Evolutionary conservation across 2,329 filamentous ascomycete genomes (phyloP), one percentile per base, ranked within the genome.

Genomic region (Beauveria brongniartii): DNA sequence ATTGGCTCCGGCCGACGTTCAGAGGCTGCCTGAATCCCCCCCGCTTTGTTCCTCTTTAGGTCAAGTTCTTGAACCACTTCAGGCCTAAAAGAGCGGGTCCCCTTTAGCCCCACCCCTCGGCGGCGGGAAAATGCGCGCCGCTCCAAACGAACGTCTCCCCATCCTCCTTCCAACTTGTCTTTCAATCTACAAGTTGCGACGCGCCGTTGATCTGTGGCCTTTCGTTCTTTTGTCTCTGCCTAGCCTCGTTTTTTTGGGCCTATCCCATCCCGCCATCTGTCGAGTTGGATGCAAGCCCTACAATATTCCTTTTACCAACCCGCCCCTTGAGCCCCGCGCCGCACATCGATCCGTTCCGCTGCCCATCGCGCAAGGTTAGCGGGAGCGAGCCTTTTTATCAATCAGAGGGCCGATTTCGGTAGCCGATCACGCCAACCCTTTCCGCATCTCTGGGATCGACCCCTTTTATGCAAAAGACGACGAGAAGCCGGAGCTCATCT

Each of bases 11-110:
- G 20, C 4, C 12, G n/a, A 10, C 18, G 40, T 44, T 5, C 37
- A n/a, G 56, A 59, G 56, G 56, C 56, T 52, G n/a, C 40, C 48
- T 53, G 56, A 53, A 53, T 10, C 30, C 5, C 4, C 34, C 56
- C 56, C 56, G 40, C 56, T 59, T 53, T 59, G 22, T 59, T 52
- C 56, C 56, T 48, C 24, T 59, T 37, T 12, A 18, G 56, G 56
- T n/a, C 5, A 34, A 18, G 14, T 9, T 7, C n/a, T 24, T 53
- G 26, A 43, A 18, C 48, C 26, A n/a, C 22, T 51, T 58, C 24
- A 6, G 30, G 22, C 20, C 16, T 51, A 14, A 8, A 34, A 7
- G 16, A 30, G 46, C 16, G 56, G 46, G 47, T 22, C 34, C 18
- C 28, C 34, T 6, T 5, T 30, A n/a, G 34, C 20, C 12, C 24